phyloP scores from a whole-genome alignment of 768 basidiomycete species.

The Royoungia palumana region DNA sequence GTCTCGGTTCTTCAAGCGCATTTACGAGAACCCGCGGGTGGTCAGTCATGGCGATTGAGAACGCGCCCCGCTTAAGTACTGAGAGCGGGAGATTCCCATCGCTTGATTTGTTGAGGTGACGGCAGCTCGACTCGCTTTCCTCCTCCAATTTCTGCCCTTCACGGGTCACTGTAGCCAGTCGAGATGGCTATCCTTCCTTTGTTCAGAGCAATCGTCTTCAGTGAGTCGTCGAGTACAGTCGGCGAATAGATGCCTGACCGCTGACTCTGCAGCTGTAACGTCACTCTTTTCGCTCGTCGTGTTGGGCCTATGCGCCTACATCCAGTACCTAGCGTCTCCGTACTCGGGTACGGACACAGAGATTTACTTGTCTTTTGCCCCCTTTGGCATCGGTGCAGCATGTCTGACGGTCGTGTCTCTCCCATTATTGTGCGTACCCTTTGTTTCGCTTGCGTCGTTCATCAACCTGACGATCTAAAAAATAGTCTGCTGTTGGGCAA shows the following conservation, averaged over 20 bases:
- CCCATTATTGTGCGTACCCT: constrained; percentile 21
- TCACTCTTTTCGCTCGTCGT: constrained; percentile 16
- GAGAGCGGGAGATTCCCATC: no score
- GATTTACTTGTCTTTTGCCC: constrained; percentile 6
- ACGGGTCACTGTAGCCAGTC: background rate
- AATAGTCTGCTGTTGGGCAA: constrained; percentile 17
- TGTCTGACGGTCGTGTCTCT: constrained; percentile 20
- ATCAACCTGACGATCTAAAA: background rate
- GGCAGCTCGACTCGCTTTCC: background rate
- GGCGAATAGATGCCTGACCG: background rate
- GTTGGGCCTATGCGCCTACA: constrained; percentile 22
- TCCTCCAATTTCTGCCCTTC: no score
- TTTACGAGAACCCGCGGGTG: no score
- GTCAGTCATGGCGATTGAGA: no score
- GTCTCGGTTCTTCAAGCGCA: no score
- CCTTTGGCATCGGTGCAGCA: constrained; percentile 13
- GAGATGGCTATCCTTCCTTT: constrained; percentile 25
- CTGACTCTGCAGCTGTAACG: constrained; percentile 7
- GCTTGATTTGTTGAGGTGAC: no score
- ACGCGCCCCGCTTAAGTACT: no score
- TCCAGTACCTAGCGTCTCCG: constrained; percentile 13
- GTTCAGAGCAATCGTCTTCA: constrained; percentile 19
- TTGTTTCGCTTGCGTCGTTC: background rate
- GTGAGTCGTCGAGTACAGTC: constrained; percentile 12
- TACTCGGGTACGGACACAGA: background rate